A percentile compares a stretch with the other conserved stretches of the same genome.
Evolutionary conservation across 306 rosid genomes (phyloP).

Genomic region (Gynostemma pentaphyllum): DNA sequence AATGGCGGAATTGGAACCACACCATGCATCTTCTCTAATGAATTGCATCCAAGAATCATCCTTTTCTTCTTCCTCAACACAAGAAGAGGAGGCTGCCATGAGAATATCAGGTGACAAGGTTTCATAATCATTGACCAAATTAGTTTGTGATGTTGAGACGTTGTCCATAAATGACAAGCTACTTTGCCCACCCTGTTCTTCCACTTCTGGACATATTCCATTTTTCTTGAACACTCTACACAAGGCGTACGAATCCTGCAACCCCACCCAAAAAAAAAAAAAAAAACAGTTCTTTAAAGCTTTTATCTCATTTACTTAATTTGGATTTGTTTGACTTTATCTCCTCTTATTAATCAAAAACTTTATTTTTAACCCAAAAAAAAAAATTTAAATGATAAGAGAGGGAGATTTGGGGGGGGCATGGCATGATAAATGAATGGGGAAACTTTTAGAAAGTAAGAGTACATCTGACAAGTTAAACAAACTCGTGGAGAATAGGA

Average conservation of each 20-base stretch:
- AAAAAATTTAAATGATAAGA: background rate
- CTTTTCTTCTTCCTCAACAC: conserved; percentile 70
- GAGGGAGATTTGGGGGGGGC: background rate
- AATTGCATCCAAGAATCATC: conserved; percentile 98
- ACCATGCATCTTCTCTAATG: conserved; percentile 88
- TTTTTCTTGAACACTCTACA: conserved; percentile 98
- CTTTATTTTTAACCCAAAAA: too few relatives aligned
- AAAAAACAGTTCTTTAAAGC: too few relatives aligned
- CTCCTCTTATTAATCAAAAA: background rate
- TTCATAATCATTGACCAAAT: conserved; percentile 51
- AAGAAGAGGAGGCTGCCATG: conserved; percentile 54
- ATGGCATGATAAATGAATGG: background rate
- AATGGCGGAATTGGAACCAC: conserved; percentile 39
- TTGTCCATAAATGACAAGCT: conserved; percentile 41
- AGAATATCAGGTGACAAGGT: conserved; percentile 69
- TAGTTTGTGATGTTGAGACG: conserved; percentile 28
- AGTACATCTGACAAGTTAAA: background rate
- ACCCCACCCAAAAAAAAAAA: background rate
- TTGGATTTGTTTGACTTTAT: background rate
- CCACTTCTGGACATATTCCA: conserved; percentile 78
- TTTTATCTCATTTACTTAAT: background rate
- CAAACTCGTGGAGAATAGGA: background rate
- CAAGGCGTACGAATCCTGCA: conserved; percentile 93
- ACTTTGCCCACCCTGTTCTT: conserved; percentile 61
- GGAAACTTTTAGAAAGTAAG: background rate